phyloP scores from a whole-genome alignment of 768 basidiomycete genomes.

The Tulasnella sp. region DNA sequence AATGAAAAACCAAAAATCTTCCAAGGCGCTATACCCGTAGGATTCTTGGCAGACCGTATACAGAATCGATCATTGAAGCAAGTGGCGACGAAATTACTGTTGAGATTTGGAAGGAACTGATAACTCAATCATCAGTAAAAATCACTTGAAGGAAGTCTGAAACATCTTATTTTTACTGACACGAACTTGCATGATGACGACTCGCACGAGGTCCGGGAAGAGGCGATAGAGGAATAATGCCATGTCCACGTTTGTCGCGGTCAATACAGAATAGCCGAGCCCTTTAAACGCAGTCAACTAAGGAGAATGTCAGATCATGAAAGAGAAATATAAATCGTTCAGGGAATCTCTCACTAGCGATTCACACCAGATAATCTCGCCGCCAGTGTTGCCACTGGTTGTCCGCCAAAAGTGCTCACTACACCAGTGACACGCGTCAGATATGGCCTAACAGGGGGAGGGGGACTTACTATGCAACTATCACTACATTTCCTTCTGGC shows the following conservation, averaged over 20 bases:
- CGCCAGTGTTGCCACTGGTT: neutral
- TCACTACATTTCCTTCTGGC: neutral
- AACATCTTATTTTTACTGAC: neutral
- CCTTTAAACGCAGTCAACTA: neutral
- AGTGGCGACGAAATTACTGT: neutral
- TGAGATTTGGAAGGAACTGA: neutral
- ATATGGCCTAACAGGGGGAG: neutral
- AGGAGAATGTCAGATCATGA: neutral
- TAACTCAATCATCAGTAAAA: neutral
- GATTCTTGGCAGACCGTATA: neutral
- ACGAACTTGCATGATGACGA: slow-evolving; percentile 2
- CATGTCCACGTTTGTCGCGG: neutral
- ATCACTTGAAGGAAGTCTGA: neutral
- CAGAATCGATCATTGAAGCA: slow-evolving; percentile 3
- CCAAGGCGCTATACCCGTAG: slow-evolving; percentile 3
- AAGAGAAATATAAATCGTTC: too few species aligned
- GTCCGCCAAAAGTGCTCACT: neutral
- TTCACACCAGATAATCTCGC: neutral
- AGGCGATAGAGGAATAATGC: neutral
- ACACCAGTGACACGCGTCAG: neutral
- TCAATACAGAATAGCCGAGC: neutral
- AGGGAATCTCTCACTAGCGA: neutral
- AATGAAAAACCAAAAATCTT: slow-evolving; percentile 7
- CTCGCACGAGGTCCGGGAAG: slow-evolving; percentile 1
- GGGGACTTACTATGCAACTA: neutral